Evolutionary conservation across 106 monocot species (phyloP).

Genomic region (Apostasia ramifera): DNA sequence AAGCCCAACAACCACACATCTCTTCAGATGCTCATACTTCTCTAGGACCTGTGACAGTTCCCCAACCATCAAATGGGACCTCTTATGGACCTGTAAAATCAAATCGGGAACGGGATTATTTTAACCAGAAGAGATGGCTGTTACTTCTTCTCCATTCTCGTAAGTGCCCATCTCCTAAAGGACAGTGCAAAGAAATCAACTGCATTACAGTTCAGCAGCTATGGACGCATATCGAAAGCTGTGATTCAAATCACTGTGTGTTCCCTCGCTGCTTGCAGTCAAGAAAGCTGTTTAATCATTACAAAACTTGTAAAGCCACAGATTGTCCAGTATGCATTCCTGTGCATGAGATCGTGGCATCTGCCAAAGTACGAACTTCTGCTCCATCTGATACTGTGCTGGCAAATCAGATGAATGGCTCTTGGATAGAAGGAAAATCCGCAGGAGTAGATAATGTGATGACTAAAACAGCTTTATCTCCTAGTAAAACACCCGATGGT

Average conservation of each 20-base stretch:
- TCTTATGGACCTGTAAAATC: constrained; percentile 16
- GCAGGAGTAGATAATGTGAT: constrained; percentile 20
- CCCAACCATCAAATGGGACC: constrained; percentile 11
- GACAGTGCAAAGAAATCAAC: constrained; percentile 51
- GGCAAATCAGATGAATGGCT: constrained; percentile 12
- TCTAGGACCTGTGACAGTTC: constrained; percentile 6
- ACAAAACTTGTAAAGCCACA: constrained; percentile 23
- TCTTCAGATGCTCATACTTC: constrained; percentile 20
- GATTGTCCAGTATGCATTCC: constrained; percentile 81
- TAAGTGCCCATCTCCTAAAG: constrained; percentile 45
- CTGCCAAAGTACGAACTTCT: constrained; percentile 17
- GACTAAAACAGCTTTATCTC: constrained; percentile 8
- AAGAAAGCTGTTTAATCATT: constrained; percentile 49
- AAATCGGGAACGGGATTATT: constrained; percentile 25
- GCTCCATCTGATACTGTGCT: constrained; percentile 21
- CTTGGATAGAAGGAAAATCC: constrained; percentile 21
- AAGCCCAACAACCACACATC: constrained; percentile 31
- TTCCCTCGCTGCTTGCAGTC: constrained; percentile 48
- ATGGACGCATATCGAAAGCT: constrained; percentile 51
- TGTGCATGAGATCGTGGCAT: constrained; percentile 36
- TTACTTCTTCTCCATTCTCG: constrained; percentile 72
- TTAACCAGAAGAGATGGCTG: constrained; percentile 64
- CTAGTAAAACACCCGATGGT: constrained; percentile 40
- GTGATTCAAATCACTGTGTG: constrained; percentile 40
- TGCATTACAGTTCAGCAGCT: constrained; percentile 61